Conservation (phyloP, 805 yeast species). For the Limtongia smithiae region DNA sequence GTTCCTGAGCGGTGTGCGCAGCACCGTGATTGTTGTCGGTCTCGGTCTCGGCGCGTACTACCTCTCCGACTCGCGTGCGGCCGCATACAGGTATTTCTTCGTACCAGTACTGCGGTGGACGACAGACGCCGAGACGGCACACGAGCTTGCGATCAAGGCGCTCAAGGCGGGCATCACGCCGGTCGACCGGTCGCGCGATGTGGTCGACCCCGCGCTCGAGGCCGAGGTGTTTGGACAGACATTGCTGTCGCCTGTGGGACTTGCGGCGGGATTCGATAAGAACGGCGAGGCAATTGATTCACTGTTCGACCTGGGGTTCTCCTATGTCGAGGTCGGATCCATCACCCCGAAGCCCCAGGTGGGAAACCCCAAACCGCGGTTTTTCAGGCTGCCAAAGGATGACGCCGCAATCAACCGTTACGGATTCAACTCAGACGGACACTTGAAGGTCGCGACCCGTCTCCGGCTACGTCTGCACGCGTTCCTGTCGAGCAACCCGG, state of each 20-base stretch:
- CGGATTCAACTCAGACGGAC: constrained; percentile 93
- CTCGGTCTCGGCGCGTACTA: constrained; percentile 47
- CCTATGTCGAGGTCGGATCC: constrained; percentile 89
- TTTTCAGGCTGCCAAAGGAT: constrained; percentile 79
- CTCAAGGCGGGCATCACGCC: constrained; percentile 72
- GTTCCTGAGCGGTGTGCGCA: constrained; percentile 1
- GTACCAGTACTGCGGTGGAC: constrained; percentile 70
- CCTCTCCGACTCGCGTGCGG: constrained; percentile 71
- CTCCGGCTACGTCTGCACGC: constrained; percentile 56
- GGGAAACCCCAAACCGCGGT: constrained; percentile 91
- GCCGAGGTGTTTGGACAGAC: constrained; percentile 57
- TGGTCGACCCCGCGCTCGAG: constrained; percentile 49
- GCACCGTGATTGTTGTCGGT: constrained; percentile 19
- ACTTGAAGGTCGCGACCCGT: constrained; percentile 64
- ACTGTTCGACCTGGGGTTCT: constrained; percentile 71
- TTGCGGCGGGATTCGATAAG: constrained; percentile 95
- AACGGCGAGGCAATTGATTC: constrained; percentile 88
- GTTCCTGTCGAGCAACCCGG: constrained; percentile 20
- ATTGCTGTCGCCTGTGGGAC: constrained; percentile 75
- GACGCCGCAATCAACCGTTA: constrained; percentile 91
- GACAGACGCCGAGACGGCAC: constrained; percentile 86
- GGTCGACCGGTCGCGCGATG: constrained; percentile 42
- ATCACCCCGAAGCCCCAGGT: constrained; percentile 91
- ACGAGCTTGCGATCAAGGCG: constrained; percentile 64
- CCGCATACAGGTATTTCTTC: constrained; percentile 71